These are phyloP conservation scores for Brassica napus DNA, from an alignment of 345 rosid species.

Conservation along the genomic window Da-Ae NC_063448.1:13932501-13933000, in stretches of 20 bases:
- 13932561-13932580: neutral
- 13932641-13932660: neutral
- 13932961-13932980: no score
- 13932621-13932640: neutral
- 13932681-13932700: neutral
- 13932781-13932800: neutral
- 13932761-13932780: neutral
- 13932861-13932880: neutral
- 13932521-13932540: slow-evolving; percentile 14
- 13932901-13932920: neutral
- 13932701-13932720: neutral
- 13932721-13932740: neutral
- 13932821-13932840: slow-evolving; percentile 7
- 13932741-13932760: neutral
- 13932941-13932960: no score
- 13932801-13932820: neutral
- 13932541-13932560: slow-evolving; percentile 12
- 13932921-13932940: neutral
- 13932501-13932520: slow-evolving; percentile 22
- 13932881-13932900: neutral
- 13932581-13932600: neutral
- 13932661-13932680: neutral
- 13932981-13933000: no score
- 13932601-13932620: slow-evolving; percentile 3
- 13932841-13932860: neutral